These are phyloP conservation scores for Candida glaebosa DNA, from an alignment of 805 yeast genomes.

Conservation along the genomic window DNA sequence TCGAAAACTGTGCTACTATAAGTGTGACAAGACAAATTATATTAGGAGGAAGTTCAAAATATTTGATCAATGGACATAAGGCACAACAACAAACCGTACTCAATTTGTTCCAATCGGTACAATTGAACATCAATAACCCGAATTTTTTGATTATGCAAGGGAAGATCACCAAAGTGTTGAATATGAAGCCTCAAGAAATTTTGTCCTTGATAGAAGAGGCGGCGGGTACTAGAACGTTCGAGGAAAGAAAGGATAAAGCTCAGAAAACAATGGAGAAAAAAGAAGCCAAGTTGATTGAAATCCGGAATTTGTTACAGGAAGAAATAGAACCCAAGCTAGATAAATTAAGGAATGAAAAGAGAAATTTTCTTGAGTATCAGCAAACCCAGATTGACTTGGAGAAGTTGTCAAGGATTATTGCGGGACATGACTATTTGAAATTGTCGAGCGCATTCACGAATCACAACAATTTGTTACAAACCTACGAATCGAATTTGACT, in stretches of 20 bases:
- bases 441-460: slow-evolving; percentile 39
- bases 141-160: slow-evolving; percentile 99
- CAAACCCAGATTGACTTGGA: slow-evolving; percentile 80
- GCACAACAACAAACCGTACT: slow-evolving; percentile 93
- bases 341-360: slow-evolving; percentile 74
- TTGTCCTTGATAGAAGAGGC: slow-evolving; percentile 94
- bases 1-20: slow-evolving; percentile 70
- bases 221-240: slow-evolving; percentile 95
- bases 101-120: slow-evolving; percentile 89
- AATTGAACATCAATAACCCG: slow-evolving; percentile 93
- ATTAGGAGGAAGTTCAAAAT: slow-evolving; percentile 89
- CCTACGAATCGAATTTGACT: slow-evolving; percentile 38
- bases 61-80: slow-evolving; percentile 90
- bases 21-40: slow-evolving; percentile 90
- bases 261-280: slow-evolving; percentile 88
- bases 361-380: slow-evolving; percentile 81
- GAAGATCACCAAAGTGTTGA: slow-evolving; percentile 91
- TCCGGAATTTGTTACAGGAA: slow-evolving; percentile 66
- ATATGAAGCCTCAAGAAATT: slow-evolving; percentile 92
- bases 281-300: slow-evolving; percentile 78
- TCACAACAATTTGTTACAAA: slow-evolving; percentile 40
- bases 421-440: slow-evolving; percentile 66
- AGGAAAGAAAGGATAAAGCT: slow-evolving; percentile 88
- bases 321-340: slow-evolving; percentile 93
- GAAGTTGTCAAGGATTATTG: slow-evolving; percentile 65